These are phyloP conservation scores for Plasmodium reichenowi DNA, from an alignment of 169 alveolate species.

Conservation along the genomic window DNA sequence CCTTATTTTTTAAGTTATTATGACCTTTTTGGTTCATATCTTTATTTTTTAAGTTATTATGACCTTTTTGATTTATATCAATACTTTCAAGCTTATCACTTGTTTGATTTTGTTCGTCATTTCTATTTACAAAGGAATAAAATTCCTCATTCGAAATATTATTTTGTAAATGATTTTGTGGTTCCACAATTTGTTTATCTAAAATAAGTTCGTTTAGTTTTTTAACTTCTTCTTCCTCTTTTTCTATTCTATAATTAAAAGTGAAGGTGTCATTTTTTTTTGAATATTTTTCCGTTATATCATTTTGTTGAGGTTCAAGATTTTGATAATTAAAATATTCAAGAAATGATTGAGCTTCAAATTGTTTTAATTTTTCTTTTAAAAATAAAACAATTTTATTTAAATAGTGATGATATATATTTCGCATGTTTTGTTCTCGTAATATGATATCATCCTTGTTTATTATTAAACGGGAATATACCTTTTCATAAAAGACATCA, in stretches of 20 bases:
- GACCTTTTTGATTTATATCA: neutral
- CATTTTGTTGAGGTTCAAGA: slow-evolving; percentile 6
- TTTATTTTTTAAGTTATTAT: neutral
- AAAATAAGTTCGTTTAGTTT: slow-evolving; percentile 45
- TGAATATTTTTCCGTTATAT: neutral
- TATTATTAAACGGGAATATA: slow-evolving; percentile 8
- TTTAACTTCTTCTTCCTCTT: slow-evolving; percentile 23
- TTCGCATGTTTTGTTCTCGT: slow-evolving; percentile 17
- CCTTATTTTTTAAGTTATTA: neutral
- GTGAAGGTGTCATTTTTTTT: slow-evolving; percentile 21
- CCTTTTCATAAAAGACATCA: neutral
- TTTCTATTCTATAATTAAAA: slow-evolving; percentile 37
- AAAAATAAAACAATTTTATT: slow-evolving; percentile 18
- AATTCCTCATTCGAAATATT: slow-evolving; percentile 31
- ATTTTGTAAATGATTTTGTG: slow-evolving; percentile 3
- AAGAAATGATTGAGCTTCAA: slow-evolving; percentile 36
- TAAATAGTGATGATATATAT: slow-evolving; percentile 40
- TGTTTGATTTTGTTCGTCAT: neutral
- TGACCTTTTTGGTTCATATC: too few relatives aligned
- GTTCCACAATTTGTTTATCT: neutral
- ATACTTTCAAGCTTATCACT: neutral
- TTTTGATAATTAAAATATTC: slow-evolving; percentile 16
- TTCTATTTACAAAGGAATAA: slow-evolving; percentile 18
- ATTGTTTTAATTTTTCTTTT: slow-evolving; percentile 6
- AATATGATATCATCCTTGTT: slow-evolving; percentile 10